These are phyloP conservation scores for Pleurotus tuoliensis DNA, from an alignment of 768 basidiomycete genomes.

Conservation along the genomic window DNA sequence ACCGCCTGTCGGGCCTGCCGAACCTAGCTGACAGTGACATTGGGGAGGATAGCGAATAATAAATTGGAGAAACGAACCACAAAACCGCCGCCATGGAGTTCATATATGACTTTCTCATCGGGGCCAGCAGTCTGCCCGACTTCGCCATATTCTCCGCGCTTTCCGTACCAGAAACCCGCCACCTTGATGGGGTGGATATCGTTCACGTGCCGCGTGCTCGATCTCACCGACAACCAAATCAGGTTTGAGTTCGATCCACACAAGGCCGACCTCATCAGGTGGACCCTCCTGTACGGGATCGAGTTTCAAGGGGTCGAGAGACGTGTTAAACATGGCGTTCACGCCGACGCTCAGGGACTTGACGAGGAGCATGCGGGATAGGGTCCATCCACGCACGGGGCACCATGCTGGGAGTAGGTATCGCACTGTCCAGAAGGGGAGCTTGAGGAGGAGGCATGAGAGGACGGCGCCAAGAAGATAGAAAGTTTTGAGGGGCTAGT, in stretches of 20 bases:
- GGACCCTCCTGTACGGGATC: too few relatives aligned
- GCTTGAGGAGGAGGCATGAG: slow-evolving; percentile 11
- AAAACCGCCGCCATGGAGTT: slow-evolving; percentile 28
- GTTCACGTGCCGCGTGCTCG: slow-evolving; percentile 22
- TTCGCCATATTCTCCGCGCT: slow-evolving; percentile 8
- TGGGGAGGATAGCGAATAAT: slow-evolving; percentile 16
- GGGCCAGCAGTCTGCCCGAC: slow-evolving; percentile 13
- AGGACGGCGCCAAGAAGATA: slow-evolving; percentile 8
- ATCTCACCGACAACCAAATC: slow-evolving; percentile 29
- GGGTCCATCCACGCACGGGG: slow-evolving; percentile 3
- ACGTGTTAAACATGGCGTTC: background rate
- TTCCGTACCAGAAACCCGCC: slow-evolving; percentile 33
- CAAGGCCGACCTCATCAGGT: background rate
- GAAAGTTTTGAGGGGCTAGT: slow-evolving; percentile 15
- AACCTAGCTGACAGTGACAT: background rate
- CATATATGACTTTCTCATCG: slow-evolving; percentile 29
- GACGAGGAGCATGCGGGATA: background rate
- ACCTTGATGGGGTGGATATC: slow-evolving; percentile 22
- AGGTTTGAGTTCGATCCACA: slow-evolving; percentile 31
- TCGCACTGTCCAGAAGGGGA: slow-evolving; percentile 15
- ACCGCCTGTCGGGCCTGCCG: background rate
- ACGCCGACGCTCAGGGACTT: background rate
- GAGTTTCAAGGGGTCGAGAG: background rate
- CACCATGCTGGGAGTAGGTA: slow-evolving; percentile 15
- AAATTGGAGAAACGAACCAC: slow-evolving; percentile 22